Percentiles rank a stretch among this genome's conserved stretches.
phyloP scores from a whole-genome alignment of 169 alveolate species.

The Eimeria mitis region DNA sequence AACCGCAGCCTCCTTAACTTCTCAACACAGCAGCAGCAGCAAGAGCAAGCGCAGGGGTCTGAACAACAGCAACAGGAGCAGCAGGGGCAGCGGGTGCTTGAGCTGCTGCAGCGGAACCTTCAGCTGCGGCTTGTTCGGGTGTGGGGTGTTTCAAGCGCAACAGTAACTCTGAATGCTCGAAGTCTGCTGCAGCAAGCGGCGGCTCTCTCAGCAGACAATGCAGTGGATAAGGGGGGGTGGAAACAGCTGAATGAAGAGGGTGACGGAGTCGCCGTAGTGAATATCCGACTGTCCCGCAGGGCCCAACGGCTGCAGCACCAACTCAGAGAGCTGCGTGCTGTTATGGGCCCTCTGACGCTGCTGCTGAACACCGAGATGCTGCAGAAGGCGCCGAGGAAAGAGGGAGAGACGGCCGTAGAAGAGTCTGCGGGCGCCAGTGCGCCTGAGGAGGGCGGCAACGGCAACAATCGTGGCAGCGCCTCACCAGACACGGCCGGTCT shows the following conservation, averaged over 20 bases:
- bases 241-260: constrained; percentile 76
- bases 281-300: constrained; percentile 46
- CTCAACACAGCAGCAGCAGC: constrained; percentile 25
- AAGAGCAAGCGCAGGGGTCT: neutral
- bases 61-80: constrained; percentile 43
- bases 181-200: constrained; percentile 54
- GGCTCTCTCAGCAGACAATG: constrained; percentile 27
- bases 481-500: neutral
- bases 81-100: constrained; percentile 43
- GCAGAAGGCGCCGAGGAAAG: constrained; percentile 11
- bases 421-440: neutral
- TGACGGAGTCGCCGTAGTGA: constrained; percentile 79
- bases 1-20: constrained; percentile 57
- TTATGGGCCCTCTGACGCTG: constrained; percentile 75
- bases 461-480: neutral
- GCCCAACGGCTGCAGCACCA: constrained; percentile 63
- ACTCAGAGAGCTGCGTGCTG: constrained; percentile 59
- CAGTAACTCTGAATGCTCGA: constrained; percentile 65
- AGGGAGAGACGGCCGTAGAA: neutral
- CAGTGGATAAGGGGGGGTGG: constrained; percentile 1
- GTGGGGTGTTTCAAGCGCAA: constrained; percentile 78
- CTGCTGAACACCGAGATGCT: constrained; percentile 62
- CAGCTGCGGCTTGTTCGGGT: constrained; percentile 80
- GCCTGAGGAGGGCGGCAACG: constrained; percentile 14
- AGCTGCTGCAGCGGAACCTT: constrained; percentile 66